Evolutionary conservation across 139 green algal species (phyloP).

Genomic region (Edaphochlamys debaryana): DNA sequence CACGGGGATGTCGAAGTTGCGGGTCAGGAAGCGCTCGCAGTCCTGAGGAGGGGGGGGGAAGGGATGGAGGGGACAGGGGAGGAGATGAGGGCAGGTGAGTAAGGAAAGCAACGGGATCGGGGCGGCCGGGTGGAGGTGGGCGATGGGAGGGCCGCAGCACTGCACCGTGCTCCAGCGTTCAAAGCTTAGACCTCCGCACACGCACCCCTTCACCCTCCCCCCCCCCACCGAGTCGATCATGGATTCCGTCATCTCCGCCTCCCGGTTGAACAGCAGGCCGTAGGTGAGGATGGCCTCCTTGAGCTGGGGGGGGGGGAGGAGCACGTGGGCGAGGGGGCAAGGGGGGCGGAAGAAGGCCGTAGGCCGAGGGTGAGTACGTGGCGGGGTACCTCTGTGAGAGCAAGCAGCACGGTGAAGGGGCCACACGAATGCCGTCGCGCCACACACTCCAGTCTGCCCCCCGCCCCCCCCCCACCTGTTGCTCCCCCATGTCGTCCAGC

Average conservation of each 20-base stretch:
- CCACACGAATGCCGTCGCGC: too few relatives aligned
- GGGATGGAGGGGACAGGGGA: not conserved
- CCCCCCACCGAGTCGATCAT: constrained; percentile 50
- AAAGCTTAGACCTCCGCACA: too few relatives aligned
- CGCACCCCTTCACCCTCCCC: not conserved
- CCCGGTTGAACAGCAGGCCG: constrained; percentile 49
- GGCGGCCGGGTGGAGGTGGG: too few relatives aligned
- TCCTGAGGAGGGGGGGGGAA: not conserved
- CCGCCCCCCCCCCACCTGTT: constrained; percentile 44
- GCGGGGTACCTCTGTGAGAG: not conserved
- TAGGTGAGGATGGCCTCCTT: constrained; percentile 73
- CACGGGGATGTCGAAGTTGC: constrained; percentile 54
- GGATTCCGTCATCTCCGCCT: constrained; percentile 38
- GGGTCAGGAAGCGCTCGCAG: constrained; percentile 55
- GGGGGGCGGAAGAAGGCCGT: not conserved
- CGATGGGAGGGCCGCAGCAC: too few relatives aligned
- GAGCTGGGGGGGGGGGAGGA: not conserved
- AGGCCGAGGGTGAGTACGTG: not conserved
- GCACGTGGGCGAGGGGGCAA: not conserved
- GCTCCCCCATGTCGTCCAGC: constrained; percentile 75
- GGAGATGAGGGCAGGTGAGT: not conserved
- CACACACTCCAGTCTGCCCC: not conserved
- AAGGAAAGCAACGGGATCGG: too few relatives aligned
- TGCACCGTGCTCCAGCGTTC: too few relatives aligned
- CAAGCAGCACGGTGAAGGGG: not conserved